Conservation (phyloP, 306 rosid genomes). For the Acacia acuminata region DNA sequence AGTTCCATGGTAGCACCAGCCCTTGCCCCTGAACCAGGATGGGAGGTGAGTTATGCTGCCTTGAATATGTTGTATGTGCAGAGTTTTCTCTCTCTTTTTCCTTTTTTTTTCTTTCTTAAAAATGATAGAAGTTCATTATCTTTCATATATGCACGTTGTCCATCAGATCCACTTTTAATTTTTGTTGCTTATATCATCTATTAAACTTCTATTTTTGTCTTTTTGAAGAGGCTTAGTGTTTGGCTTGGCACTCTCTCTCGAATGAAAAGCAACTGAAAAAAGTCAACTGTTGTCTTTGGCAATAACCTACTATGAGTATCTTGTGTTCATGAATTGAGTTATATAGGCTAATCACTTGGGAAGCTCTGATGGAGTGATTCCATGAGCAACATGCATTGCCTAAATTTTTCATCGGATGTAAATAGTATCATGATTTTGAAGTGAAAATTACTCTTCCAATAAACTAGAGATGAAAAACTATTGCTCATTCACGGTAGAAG, state of each 20-base stretch:
- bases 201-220: neutral
- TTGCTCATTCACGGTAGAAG: neutral
- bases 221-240: neutral
- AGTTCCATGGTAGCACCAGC: conserved; percentile 97
- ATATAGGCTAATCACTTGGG: conserved; percentile 5
- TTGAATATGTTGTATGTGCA: conserved; percentile 1
- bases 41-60: conserved; percentile 71
- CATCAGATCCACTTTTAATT: neutral
- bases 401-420: neutral
- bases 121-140: neutral
- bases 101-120: neutral
- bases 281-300: neutral
- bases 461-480: neutral
- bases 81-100: neutral
- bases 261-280: neutral
- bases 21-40: conserved; percentile 85
- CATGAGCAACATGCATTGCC: neutral
- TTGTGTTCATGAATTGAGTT: neutral
- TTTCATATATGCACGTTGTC: neutral
- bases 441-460: neutral
- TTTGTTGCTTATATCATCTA: neutral
- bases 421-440: neutral
- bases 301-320: neutral
- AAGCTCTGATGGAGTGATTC: neutral
- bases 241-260: conserved; percentile 1